A percentile compares a stretch with the other conserved stretches of the same genome.
These are phyloP conservation scores for Akebia trifoliata DNA, from an alignment of 164 flowering plant genomes.

Conservation along the genomic window DNA sequence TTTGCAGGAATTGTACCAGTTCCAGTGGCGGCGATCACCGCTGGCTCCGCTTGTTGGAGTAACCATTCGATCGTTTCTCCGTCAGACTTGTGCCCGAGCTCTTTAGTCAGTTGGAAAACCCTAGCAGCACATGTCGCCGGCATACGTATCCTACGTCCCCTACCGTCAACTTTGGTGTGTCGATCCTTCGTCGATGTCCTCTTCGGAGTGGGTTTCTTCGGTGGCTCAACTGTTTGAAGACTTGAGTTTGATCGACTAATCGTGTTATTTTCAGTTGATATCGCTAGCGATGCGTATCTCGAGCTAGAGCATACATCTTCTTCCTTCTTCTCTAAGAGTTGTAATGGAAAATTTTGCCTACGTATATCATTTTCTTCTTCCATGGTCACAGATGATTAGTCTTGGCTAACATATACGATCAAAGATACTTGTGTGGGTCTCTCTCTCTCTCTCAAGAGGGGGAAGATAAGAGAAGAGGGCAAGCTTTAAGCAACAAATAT, in stretches of 20 bases:
- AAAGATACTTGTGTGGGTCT: slow-evolving; percentile 39
- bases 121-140: slow-evolving; percentile 85
- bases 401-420: not conserved
- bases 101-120: slow-evolving; percentile 68
- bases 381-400: slow-evolving; percentile 19
- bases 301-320: slow-evolving; percentile 37
- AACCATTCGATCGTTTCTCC: slow-evolving; percentile 85
- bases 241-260: slow-evolving; percentile 14
- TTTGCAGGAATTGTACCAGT: slow-evolving; percentile 87
- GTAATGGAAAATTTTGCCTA: slow-evolving; percentile 62
- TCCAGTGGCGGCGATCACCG: slow-evolving; percentile 84
- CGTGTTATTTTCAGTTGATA: slow-evolving; percentile 10
- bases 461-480: slow-evolving; percentile 14
- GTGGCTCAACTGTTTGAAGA: slow-evolving; percentile 1
- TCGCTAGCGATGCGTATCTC: slow-evolving; percentile 20
- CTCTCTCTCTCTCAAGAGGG: slow-evolving; percentile 18
- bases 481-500: slow-evolving; percentile 66
- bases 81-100: slow-evolving; percentile 73
- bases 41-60: slow-evolving; percentile 79
- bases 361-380: slow-evolving; percentile 42
- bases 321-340: slow-evolving; percentile 53
- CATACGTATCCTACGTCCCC: slow-evolving; percentile 87
- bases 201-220: slow-evolving; percentile 54
- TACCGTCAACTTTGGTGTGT: slow-evolving; percentile 79
- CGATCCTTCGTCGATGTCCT: slow-evolving; percentile 65